Evolutionary conservation across 2,329 filamentous ascomycete species (phyloP).

Genomic region (Parastagonospora avenae): DNA sequence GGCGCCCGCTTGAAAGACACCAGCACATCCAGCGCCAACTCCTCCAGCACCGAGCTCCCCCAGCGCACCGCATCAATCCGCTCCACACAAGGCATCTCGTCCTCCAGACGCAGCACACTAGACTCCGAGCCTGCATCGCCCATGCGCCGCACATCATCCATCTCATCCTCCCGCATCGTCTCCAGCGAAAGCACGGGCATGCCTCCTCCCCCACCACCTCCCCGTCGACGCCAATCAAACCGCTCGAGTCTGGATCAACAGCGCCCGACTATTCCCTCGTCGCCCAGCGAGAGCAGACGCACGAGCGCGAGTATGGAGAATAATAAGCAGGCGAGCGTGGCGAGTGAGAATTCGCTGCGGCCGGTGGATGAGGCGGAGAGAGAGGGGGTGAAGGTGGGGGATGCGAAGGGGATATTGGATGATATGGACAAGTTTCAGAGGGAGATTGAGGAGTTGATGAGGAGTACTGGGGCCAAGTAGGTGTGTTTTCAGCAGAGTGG

Average conservation of each 20-base stretch:
- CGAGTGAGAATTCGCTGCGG: conserved; percentile 39
- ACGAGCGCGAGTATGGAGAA: conserved; percentile 38
- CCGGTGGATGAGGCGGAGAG: conserved; percentile 26
- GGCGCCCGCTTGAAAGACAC: conserved; percentile 32
- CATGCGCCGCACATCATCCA: conserved; percentile 31
- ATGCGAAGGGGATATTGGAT: conserved; percentile 38
- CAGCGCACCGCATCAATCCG: conserved; percentile 23
- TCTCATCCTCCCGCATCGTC: conserved; percentile 33
- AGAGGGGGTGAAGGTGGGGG: conserved; percentile 21
- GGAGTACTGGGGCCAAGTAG: conserved; percentile 22
- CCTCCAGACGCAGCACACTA: conserved; percentile 31
- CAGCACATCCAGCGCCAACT: conserved; percentile 32
- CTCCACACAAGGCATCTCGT: conserved; percentile 25
- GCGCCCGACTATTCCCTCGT: conserved; percentile 24
- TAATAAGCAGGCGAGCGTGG: conserved; percentile 37
- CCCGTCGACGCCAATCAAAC: conserved; percentile 39
- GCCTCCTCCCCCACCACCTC: conserved; percentile 40
- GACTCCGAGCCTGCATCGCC: conserved; percentile 31
- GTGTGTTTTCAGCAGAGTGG: neutral
- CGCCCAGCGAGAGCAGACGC: conserved; percentile 34
- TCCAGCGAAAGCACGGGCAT: conserved; percentile 34
- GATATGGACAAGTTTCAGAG: conserved; percentile 48
- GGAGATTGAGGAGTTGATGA: conserved; percentile 46
- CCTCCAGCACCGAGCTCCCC: conserved; percentile 37
- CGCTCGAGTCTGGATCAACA: conserved; percentile 41